Evolutionary conservation across 2,329 filamentous ascomycete species (phyloP), one percentile per base, ranked within the genome.

Genomic region (Trichoderma semiorbis): DNA sequence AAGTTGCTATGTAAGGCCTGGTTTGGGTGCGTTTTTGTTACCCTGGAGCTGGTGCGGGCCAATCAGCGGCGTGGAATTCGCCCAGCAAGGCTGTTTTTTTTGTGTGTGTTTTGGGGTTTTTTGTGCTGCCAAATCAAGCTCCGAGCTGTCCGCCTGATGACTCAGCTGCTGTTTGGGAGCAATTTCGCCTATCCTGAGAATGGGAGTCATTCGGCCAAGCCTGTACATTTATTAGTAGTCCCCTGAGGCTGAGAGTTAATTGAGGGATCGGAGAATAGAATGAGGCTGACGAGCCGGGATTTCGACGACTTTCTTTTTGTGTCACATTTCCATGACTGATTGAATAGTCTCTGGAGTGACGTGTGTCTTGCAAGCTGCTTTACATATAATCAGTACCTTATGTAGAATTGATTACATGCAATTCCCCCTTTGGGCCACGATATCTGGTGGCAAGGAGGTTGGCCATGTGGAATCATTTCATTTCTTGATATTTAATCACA

Each of bases 61-160:
- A 69, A 69, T 69, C 55, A 69, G 57, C 55, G n/a, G 39, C 57
- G 26, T 12, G 16, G 8, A 12, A 21, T 69, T 28, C 30, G 10
- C 67, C 67, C 21, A n/a, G 67, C 67, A 53, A 67, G 64, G 64
- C 64, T 58, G 36, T 26, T 64, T 26, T 28, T 18, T 39, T 2
- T 14, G 6, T 39, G 16, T 39, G 6, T 18, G 12, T 18, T 39
- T 39, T 39, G 7, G 36, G 16, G 14, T 7, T 39, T 43, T 50
- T n/a, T 21, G 43, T 50, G 43, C 43, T 50, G 43, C 43, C 43
- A 50, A 50, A 50, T 50, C 43, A 50, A 50, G 10, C 39, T 57
- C 64, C 47, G 64, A 32, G 47, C 64, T 39, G 55, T 62, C 67
- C 57, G 67, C 57, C 57, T 62, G 67, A 69, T 69, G 67, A 69